A percentile compares a stretch with the other conserved stretches of the same genome.
Conservation (phyloP, 148 eudicot species). For the Vaccinium darrowii region DNA sequence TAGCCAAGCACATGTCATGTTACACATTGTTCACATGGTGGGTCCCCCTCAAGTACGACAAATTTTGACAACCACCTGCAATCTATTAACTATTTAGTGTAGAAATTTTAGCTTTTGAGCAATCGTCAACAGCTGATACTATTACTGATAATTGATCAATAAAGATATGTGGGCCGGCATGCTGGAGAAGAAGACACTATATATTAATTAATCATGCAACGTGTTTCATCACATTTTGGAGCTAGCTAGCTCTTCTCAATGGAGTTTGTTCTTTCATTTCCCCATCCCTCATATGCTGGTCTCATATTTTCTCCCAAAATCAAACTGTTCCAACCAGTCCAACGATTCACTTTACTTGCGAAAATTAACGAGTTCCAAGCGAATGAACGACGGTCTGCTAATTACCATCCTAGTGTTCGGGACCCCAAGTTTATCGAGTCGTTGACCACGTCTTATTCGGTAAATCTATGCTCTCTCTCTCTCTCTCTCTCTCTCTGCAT, state of each 20-base stretch:
- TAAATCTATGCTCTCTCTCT: background rate
- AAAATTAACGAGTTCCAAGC: background rate
- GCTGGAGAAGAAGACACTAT: too few relatives aligned
- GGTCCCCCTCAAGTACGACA: too few relatives aligned
- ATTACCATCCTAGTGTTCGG: slow-evolving; percentile 17
- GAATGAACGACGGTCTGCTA: slow-evolving; percentile 5
- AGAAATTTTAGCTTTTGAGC: too few relatives aligned
- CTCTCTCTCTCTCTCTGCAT: background rate
- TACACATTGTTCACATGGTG: too few relatives aligned
- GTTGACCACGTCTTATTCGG: background rate
- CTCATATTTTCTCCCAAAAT: background rate
- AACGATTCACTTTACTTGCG: background rate
- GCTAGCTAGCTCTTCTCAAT: background rate
- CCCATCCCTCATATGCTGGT: background rate
- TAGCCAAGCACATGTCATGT: too few relatives aligned
- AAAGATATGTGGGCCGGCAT: too few relatives aligned
- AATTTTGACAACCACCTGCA: too few relatives aligned
- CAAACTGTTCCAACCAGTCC: background rate
- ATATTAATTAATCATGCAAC: too few relatives aligned
- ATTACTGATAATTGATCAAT: too few relatives aligned
- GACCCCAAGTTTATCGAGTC: slow-evolving; percentile 9
- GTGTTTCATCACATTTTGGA: background rate
- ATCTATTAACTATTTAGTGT: too few relatives aligned
- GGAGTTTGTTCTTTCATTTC: background rate
- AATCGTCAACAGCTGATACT: too few relatives aligned